Base-by-base conservation (phyloP, 257 asterid genomes). In the Solanum clarkiae region DNA sequence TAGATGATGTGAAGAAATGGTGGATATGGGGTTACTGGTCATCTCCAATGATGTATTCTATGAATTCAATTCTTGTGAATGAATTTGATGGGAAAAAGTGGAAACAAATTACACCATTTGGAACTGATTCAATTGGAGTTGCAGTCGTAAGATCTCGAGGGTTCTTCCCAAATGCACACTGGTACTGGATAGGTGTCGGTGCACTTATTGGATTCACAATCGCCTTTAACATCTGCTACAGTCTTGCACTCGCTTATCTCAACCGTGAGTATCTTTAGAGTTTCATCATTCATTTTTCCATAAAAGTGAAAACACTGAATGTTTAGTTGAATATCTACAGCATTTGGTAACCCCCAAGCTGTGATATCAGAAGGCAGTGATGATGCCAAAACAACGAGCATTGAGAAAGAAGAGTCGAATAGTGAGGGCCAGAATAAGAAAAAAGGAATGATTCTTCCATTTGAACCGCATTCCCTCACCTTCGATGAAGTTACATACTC, bases 161-260 rank as follows among this genome's bases (percentile, higher is more conserved):
- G 3, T 91, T 88, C 88, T 92, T 68, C 84, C 87, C 97, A 32
- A 70, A 91, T 7, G 42, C 93, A 40, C 88, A 91, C 69, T 92
- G 97, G 97, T 93, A 92, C 47, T 93, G 97, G 97, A 86, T 93
- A 11, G 95, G 97, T 26, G 55, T 88, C 1, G 93, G 90, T 59
- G 97, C 92, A 8, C 80, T 66, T 7, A 1, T 87, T 29, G 95
- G 92, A 69, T 91, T 89, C 82, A 53, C 87, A 42, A 74, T 80
- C 24, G 0, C 92, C 62, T 89, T 90, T 90, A 93, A 93, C 92
- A 20, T 86, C 53, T 1, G 62, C 65, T 90, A 59, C 83, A 80
- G 90, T 59, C 22, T 86, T 14, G 84, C 90, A 12, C 93, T 93
- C 0, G 85, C 84, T 8, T 92, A 18, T 75, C 93, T 93, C 24